phyloP scores from a whole-genome alignment of 2,329 filamentous ascomycete genomes.

The Fonsecaea nubica region DNA sequence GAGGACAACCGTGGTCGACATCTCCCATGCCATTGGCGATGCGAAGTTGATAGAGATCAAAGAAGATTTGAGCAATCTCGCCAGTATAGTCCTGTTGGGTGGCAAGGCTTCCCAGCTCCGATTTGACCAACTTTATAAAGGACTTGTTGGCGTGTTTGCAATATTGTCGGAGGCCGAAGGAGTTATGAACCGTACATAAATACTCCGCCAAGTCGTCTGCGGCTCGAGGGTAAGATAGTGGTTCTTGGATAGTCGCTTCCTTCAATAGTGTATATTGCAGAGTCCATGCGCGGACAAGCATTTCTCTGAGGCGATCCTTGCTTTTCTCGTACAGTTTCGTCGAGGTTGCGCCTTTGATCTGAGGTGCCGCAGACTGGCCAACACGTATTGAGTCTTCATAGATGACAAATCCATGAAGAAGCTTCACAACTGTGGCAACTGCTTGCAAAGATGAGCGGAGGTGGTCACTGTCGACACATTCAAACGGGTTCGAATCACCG shows the following conservation, averaged over 20 bases:
- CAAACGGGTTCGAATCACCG: conserved; percentile 73
- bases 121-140: conserved; percentile 86
- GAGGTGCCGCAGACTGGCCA: conserved; percentile 70
- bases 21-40: conserved; percentile 71
- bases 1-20: conserved; percentile 78
- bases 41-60: conserved; percentile 81
- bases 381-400: conserved; percentile 86
- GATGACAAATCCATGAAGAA: conserved; percentile 79
- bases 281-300: conserved; percentile 87
- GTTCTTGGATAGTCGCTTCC: conserved; percentile 73
- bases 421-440: conserved; percentile 71
- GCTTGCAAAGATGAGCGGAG: conserved; percentile 74
- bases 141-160: conserved; percentile 86
- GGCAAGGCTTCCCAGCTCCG: conserved; percentile 78
- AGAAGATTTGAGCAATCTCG: conserved; percentile 84
- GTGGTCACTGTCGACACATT: conserved; percentile 82
- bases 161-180: conserved; percentile 80
- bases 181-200: conserved; percentile 80
- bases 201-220: conserved; percentile 79
- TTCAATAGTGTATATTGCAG: conserved; percentile 82
- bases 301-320: conserved; percentile 77
- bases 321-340: conserved; percentile 55
- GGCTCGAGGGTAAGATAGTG: conserved; percentile 67
- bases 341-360: conserved; percentile 56
- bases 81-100: conserved; percentile 82